Base-by-base conservation (phyloP, 805 yeast genomes). In the Starmerella scarabaei region DNA sequence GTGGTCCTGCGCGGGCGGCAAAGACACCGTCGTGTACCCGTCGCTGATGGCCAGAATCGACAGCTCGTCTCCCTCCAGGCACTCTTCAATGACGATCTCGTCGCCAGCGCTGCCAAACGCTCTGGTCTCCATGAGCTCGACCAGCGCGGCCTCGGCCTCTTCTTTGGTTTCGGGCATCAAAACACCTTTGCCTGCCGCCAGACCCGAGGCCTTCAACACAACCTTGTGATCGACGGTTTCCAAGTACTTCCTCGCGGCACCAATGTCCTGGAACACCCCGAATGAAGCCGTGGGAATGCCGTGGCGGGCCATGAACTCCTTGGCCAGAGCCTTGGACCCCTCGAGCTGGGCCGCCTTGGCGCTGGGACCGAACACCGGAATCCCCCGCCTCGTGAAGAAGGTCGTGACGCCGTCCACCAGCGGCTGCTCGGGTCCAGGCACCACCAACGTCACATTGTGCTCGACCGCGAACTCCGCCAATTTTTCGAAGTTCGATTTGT, bases 351-450 rank as follows among this genome's bases (percentile, higher is more conserved):
- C 96, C 42, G 97, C 98, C 53, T 72, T 70, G 18, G 71, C 78
- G 29, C 81, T 72, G n/a, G 99, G 99, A 14, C 98, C 99, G 65
- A 91, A 91, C 15, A 86, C 95, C 21, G 95, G 93, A 49, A 91
- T 77, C 49, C 98, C 98, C 37, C 79, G 80, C 43, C 73, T 74
- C 47, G 72, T 65, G 68, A 91, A 85, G 39, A 66, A 65, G 15
- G 77, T 60, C 21, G 86, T 60, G 45, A 91, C 75, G 37, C 99
- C 99, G 55, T 91, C 96, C 24, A 93, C 96, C 47, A 93, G 68
- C 28, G 98, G 97, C 64, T 85, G 94, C 63, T 91, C 99, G n/a
- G 99, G 99, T 26, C 99, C 99, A 28, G 98, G 97, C 33, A 91
- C 68, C 4, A 84, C 97, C 41, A 91, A 66, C 37, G 67, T 71